A percentile compares a stretch with the other conserved stretches of the same genome.
Evolutionary conservation across 805 yeast genomes (phyloP).

Genomic region (Schwanniomyces pseudopolymorphus): DNA sequence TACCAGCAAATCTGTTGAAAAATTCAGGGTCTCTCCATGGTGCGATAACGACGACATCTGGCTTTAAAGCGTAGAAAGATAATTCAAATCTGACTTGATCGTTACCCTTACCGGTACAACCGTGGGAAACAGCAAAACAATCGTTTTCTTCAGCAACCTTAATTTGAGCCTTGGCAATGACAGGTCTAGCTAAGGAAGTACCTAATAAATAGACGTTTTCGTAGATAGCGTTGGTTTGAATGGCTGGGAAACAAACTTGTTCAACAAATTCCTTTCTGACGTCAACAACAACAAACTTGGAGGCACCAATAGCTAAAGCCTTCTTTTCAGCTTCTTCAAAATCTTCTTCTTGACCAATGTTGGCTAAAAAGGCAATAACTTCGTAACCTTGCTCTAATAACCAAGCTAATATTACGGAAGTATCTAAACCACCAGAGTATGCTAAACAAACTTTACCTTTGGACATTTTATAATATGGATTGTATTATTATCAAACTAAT

Average conservation of each 20-base stretch:
- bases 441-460: slow-evolving; percentile 99
- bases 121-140: slow-evolving; percentile 98
- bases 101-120: slow-evolving; percentile 99
- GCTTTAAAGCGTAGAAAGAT: slow-evolving; percentile 95
- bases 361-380: slow-evolving; percentile 97
- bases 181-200: slow-evolving; percentile 98
- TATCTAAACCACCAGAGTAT: slow-evolving; percentile 98
- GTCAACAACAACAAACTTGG: slow-evolving; percentile 91
- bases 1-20: slow-evolving; percentile 95
- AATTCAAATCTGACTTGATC: slow-evolving; percentile 98
- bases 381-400: slow-evolving; percentile 96
- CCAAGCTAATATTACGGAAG: slow-evolving; percentile 98
- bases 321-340: slow-evolving; percentile 95
- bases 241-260: slow-evolving; percentile 92
- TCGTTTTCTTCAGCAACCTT: slow-evolving; percentile 96
- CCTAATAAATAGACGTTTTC: slow-evolving; percentile 97
- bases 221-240: slow-evolving; percentile 95
- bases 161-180: slow-evolving; percentile 97
- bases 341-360: slow-evolving; percentile 99
- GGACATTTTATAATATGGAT: slow-evolving; percentile 53
- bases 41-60: slow-evolving; percentile 94
- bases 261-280: slow-evolving; percentile 94
- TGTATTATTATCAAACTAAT: slow-evolving; percentile 2
- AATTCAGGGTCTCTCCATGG: slow-evolving; percentile 99
- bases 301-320: slow-evolving; percentile 95